Evolutionary conservation across 805 yeast genomes (phyloP), one percentile per base, ranked within the genome.

Genomic region (Candida ponderosae): DNA sequence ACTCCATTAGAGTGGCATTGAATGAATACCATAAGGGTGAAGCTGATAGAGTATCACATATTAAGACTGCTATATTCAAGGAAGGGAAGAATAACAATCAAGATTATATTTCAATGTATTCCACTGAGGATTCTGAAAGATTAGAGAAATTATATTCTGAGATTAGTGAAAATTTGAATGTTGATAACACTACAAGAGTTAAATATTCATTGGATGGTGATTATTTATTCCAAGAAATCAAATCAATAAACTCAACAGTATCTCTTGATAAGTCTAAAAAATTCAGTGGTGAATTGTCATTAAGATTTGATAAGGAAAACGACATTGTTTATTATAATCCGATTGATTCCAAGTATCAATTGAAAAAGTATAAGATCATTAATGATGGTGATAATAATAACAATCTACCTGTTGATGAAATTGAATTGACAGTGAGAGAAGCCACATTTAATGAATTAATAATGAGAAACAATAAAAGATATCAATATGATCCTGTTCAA

Each of bases 341-440:
- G 8, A 64, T 90, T 15, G 65, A 73, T 13, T 87, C 89, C 27
- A 78, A 81, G 48, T 70, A 86, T 31, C 93, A 81, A 46, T 74
- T 93, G 54, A 87, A 84, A 64, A 81, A 90, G 56, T 79, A 95
- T 56, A 77, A 96, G 59, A 76, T 87, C 13, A 80, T 39, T 37
- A 21, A 21, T 21, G 10, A 21, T 21, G 24, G 10, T 21, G 24
- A 21, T 21, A n/a, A 24, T 11, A n/a, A 24, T 13, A 24, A 9
- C 6, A 24, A 24, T 24, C 3, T 50, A 46, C 14, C 28, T 13
- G 14, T 72, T 42, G 90, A 80, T 54, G 73, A 68, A 31, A 66
- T 86, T 34, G 74, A 79, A 37, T 64, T 81, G 43, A 65, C 68
- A 34, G 60, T 86, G 38, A 72, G 90, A 54, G 89, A 83, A 49